A percentile compares a stretch with the other conserved stretches of the same genome.
Conservation (phyloP, 192 early-diverging fungal genomes). For the Mortierella alpina region DNA sequence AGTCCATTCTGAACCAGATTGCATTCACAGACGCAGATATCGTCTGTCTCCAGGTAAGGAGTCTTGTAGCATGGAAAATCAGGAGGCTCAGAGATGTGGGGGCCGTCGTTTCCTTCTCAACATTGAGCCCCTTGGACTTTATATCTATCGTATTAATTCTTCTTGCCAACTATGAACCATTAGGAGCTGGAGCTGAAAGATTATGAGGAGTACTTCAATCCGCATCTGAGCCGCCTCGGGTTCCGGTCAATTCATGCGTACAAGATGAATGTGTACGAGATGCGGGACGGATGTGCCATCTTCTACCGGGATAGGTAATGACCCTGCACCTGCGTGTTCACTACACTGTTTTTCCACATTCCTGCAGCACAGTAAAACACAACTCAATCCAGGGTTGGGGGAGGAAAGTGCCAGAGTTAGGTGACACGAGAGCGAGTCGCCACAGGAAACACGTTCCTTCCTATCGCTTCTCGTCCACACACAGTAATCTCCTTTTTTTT, state of each 20-base stretch:
- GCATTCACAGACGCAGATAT: conserved; percentile 47
- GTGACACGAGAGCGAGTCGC: background rate
- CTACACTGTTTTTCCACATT: background rate
- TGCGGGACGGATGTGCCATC: conserved; percentile 53
- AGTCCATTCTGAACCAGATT: conserved; percentile 46
- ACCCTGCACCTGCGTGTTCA: background rate
- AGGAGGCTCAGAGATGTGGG: background rate
- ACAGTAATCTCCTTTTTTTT: background rate
- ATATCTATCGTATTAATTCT: background rate
- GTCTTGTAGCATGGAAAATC: background rate
- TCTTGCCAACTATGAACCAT: background rate
- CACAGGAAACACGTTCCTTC: conserved; percentile 20
- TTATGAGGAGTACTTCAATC: conserved; percentile 44
- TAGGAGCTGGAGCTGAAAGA: conserved; percentile 49
- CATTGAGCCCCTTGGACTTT: background rate
- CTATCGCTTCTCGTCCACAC: background rate
- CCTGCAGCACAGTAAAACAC: background rate
- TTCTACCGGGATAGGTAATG: conserved; percentile 49
- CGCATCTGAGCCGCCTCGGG: conserved; percentile 35
- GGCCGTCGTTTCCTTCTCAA: background rate
- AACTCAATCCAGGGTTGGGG: too few species aligned
- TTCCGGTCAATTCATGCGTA: conserved; percentile 45
- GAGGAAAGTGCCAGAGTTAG: background rate
- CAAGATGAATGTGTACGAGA: conserved; percentile 52
- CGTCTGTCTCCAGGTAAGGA: conserved; percentile 42